Base-by-base conservation (phyloP, 345 rosid species). In the Mallotus nudiflorus region DNA sequence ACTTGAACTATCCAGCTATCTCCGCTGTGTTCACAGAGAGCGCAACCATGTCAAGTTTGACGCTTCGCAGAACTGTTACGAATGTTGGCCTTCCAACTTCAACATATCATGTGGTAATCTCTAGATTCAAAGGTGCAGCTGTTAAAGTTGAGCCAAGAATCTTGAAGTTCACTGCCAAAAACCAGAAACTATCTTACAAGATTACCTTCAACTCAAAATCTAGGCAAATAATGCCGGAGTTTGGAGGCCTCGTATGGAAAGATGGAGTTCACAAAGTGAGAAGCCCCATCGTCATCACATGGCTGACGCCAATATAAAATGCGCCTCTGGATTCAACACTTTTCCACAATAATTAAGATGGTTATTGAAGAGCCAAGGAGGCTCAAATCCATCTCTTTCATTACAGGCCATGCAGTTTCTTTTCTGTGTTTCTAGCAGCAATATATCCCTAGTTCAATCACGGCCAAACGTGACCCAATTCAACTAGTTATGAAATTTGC, bases 1-100 rank as follows among this genome's bases (percentile, higher is more conserved):
- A 94, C 73, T 77, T 94, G 81, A 94, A 94, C 65, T 94, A 94
- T 82, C 96, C 98, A 0, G 91, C 97, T 35, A 87, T 94, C 51
- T 91, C 98, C 13, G 92, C 75, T 13, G 79, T 90, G 63, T 85
- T 94, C 79, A 89, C 91, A 0, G 93, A 87, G 48, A 72, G 75
- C 28, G 60, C 65, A 35, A 68, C 70, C 57, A 77, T 77, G 75
- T 75, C 84, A 65, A 35, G 52, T 22, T 10, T 80, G 70, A 85
- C 86, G 0, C 70, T 89, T 39, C 86, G 68, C 58, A 78, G 97
- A 75, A 90, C 91, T 0, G 93, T 83, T 48, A 91, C 95, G 66
- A 94, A 94, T 61, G 97, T 94, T 45, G 98, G 97, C 16, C 82
- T 86, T 53, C 85, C 89, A 0, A 45, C 77, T 48, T 79, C 98